phyloP scores from a whole-genome alignment of 2,329 filamentous ascomycete species.

The Aspergillus sergii region DNA sequence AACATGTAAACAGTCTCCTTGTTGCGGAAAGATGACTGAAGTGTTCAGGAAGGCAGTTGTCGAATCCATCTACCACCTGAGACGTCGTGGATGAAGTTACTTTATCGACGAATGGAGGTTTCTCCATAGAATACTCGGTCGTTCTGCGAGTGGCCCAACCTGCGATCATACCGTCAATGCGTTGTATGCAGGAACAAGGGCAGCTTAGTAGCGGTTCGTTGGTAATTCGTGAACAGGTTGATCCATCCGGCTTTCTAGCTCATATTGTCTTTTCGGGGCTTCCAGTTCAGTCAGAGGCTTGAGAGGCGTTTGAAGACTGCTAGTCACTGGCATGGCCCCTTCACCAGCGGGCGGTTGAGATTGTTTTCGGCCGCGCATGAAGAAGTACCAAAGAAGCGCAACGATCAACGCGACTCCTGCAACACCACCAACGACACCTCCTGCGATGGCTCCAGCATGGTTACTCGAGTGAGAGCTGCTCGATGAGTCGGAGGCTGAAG shows the following conservation, averaged over 20 bases:
- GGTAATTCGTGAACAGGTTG: not conserved
- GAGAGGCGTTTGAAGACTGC: not conserved
- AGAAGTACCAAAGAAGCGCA: constrained; percentile 17
- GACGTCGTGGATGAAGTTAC: too few relatives aligned
- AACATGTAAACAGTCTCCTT: too few relatives aligned
- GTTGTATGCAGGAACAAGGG: not conserved
- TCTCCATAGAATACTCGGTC: not conserved
- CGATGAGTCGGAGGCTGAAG: not conserved
- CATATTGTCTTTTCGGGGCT: not conserved
- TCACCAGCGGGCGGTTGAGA: not conserved
- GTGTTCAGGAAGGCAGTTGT: too few relatives aligned
- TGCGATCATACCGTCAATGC: not conserved
- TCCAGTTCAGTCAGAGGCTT: not conserved
- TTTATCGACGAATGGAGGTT: too few relatives aligned
- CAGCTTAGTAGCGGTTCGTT: not conserved
- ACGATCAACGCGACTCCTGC: constrained; percentile 16
- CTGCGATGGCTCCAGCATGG: constrained; percentile 14
- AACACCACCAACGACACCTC: constrained; percentile 23
- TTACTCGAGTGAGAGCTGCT: not conserved
- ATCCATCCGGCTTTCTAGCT: not conserved
- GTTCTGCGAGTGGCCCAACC: too few relatives aligned
- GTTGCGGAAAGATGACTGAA: too few relatives aligned
- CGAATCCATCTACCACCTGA: too few relatives aligned
- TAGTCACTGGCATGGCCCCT: not conserved
- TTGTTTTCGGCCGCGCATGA: constrained; percentile 14